Evolutionary conservation across 2,329 filamentous ascomycete genomes (phyloP).

Genomic region (Paracoccidioides brasiliensis): DNA sequence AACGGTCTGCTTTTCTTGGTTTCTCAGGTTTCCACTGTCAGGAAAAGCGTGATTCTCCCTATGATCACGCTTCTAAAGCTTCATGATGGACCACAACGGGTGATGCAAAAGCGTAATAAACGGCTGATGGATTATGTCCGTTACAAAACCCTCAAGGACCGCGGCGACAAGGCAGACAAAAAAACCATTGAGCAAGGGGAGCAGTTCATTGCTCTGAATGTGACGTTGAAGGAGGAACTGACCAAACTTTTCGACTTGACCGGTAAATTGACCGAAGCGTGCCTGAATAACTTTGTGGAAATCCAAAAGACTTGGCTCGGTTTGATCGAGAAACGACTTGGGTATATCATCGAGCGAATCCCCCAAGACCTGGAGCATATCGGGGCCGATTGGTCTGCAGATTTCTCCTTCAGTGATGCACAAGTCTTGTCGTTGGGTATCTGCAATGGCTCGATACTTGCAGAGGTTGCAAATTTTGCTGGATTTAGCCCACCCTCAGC

Average conservation of each 20-base stretch:
- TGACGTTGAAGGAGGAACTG: constrained; percentile 83
- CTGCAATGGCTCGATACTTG: constrained; percentile 56
- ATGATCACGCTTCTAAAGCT: constrained; percentile 66
- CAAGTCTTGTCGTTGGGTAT: constrained; percentile 60
- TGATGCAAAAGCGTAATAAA: constrained; percentile 92
- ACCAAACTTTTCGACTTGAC: constrained; percentile 72
- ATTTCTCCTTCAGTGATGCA: constrained; percentile 64
- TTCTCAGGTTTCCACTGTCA: constrained; percentile 47
- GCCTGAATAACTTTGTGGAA: constrained; percentile 68
- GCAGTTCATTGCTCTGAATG: constrained; percentile 81
- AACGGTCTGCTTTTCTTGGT: background rate
- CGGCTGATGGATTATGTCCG: constrained; percentile 80
- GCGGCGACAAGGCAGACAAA: constrained; percentile 74
- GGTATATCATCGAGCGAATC: constrained; percentile 54
- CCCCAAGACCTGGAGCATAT: constrained; percentile 59
- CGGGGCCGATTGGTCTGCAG: constrained; percentile 60
- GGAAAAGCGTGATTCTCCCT: constrained; percentile 72
- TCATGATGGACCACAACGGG: constrained; percentile 69
- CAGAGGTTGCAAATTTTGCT: constrained; percentile 45
- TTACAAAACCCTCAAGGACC: constrained; percentile 61
- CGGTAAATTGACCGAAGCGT: constrained; percentile 69
- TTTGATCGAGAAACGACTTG: constrained; percentile 65
- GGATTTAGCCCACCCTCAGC: constrained; percentile 45
- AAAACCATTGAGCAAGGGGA: constrained; percentile 74
- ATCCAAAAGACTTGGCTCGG: constrained; percentile 74